Conservation (phyloP, 371 early-diverging fungal genomes). For the Umbelopsis sp. region DNA sequence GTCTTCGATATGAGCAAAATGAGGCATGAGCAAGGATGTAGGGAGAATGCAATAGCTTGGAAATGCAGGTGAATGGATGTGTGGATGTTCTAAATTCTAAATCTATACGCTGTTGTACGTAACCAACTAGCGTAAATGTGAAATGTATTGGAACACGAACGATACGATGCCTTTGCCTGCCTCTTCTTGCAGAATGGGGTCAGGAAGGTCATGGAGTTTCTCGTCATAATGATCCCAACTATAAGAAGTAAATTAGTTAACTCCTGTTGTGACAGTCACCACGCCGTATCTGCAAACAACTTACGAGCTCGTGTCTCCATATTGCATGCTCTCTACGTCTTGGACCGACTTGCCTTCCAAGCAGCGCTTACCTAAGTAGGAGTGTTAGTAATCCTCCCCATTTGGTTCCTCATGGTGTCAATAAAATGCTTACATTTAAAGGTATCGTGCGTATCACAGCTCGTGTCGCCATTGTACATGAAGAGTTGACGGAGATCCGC, state of each 20-base stretch:
- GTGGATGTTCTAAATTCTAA: background rate
- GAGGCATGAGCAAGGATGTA: too few species aligned
- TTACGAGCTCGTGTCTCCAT: conserved; percentile 72
- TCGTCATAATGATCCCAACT: conserved; percentile 91
- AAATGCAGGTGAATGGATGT: background rate
- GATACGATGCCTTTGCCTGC: conserved; percentile 75
- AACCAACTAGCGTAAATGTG: conserved; percentile 39
- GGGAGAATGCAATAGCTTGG: too few species aligned
- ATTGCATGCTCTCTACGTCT: conserved; percentile 72
- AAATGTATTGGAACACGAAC: conserved; percentile 92
- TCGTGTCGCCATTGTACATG: conserved; percentile 72
- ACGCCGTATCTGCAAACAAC: conserved; percentile 20
- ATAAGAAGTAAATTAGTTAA: conserved; percentile 9
- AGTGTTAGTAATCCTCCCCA: too few species aligned
- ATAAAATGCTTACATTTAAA: conserved; percentile 77
- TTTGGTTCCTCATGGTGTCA: too few species aligned
- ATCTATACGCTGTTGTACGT: too few species aligned
- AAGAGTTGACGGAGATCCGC: conserved; percentile 91
- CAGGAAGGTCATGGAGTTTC: conserved; percentile 73
- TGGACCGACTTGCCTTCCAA: conserved; percentile 78
- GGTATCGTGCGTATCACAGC: conserved; percentile 94
- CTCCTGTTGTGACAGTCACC: background rate
- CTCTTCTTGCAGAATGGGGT: conserved; percentile 75
- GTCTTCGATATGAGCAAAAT: too few species aligned
- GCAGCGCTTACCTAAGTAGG: conserved; percentile 62